Conservation (phyloP, 2,329 filamentous ascomycete species). For the Claviceps capensis region DNA sequence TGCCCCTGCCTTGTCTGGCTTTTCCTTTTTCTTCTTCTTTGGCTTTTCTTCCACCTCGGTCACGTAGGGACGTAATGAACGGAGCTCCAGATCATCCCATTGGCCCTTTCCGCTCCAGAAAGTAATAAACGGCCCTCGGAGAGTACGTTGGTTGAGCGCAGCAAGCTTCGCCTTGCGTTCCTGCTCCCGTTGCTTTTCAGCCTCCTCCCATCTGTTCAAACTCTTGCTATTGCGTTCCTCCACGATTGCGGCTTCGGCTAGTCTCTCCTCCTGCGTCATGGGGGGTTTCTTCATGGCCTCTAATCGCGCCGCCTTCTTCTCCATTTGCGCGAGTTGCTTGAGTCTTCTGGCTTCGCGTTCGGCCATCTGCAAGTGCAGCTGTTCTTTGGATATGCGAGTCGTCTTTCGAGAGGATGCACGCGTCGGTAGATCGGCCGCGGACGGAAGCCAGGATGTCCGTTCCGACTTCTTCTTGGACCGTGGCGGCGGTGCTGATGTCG, state of each 20-base stretch:
- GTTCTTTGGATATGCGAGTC: conserved; percentile 45
- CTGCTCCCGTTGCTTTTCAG: conserved; percentile 77
- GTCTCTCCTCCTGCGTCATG: conserved; percentile 75
- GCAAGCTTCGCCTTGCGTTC: conserved; percentile 72
- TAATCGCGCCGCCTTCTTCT: conserved; percentile 54
- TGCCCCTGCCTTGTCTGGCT: conserved; percentile 18
- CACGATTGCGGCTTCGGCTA: conserved; percentile 68
- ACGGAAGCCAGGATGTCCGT: conserved; percentile 43
- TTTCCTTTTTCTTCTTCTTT: conserved; percentile 44
- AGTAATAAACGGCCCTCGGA: conserved; percentile 79
- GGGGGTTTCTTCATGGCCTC: conserved; percentile 64
- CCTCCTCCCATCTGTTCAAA: conserved; percentile 84
- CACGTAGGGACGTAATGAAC: conserved; percentile 52
- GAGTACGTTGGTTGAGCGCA: conserved; percentile 71
- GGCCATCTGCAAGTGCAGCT: conserved; percentile 56
- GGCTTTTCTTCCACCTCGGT: conserved; percentile 48
- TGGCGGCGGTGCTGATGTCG: conserved; percentile 29
- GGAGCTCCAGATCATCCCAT: conserved; percentile 64
- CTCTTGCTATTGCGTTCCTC: conserved; percentile 84
- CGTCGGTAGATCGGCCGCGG: conserved; percentile 39
- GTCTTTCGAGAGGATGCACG: conserved; percentile 45
- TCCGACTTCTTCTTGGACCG: conserved; percentile 48
- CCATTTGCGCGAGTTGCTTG: conserved; percentile 55
- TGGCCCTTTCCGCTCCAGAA: conserved; percentile 88
- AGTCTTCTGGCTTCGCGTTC: conserved; percentile 57